A percentile compares a stretch with the other conserved stretches of the same genome.
Conservation (phyloP, 495 filamentous ascomycete genomes). For the Entonaema liquescens region DNA sequence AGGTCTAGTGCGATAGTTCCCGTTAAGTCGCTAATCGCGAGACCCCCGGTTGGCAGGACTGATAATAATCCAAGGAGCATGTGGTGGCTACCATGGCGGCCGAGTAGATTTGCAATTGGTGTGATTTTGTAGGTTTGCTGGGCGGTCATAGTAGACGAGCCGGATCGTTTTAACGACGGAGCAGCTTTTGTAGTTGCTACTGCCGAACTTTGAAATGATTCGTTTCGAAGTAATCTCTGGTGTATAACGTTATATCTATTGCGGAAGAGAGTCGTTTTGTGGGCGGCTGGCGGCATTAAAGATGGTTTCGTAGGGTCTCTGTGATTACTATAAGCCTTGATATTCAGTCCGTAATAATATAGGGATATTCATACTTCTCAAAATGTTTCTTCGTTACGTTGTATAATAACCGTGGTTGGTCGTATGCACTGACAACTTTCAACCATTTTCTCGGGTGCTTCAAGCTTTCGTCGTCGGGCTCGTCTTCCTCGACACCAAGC, state of each 20-base stretch:
- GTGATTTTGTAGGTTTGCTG: conserved; percentile 86
- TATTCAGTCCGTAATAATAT: neutral
- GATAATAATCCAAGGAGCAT: conserved; percentile 86
- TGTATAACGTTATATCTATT: conserved; percentile 90
- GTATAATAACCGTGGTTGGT: conserved; percentile 87
- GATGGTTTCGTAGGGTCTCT: conserved; percentile 72
- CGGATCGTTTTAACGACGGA: conserved; percentile 61
- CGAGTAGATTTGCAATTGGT: conserved; percentile 90
- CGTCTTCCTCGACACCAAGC: conserved; percentile 69
- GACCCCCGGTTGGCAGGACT: conserved; percentile 79
- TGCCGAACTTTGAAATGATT: conserved; percentile 85
- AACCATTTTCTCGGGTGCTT: conserved; percentile 79
- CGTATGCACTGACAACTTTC: conserved; percentile 78
- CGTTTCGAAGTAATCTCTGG: conserved; percentile 89
- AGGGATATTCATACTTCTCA: conserved; percentile 62
- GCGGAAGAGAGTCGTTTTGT: conserved; percentile 85
- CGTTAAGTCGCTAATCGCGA: conserved; percentile 85
- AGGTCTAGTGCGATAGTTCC: conserved; percentile 88
- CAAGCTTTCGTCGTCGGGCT: conserved; percentile 61
- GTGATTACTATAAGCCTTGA: conserved; percentile 12
- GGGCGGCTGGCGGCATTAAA: conserved; percentile 78
- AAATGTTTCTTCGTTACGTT: conserved; percentile 92
- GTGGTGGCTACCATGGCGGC: conserved; percentile 84
- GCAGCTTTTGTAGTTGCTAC: conserved; percentile 60
- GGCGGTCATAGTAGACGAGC: conserved; percentile 57